These are phyloP conservation scores for Theobroma cacao DNA, from an alignment of 345 rosid genomes.

Conservation along the genomic window DNA sequence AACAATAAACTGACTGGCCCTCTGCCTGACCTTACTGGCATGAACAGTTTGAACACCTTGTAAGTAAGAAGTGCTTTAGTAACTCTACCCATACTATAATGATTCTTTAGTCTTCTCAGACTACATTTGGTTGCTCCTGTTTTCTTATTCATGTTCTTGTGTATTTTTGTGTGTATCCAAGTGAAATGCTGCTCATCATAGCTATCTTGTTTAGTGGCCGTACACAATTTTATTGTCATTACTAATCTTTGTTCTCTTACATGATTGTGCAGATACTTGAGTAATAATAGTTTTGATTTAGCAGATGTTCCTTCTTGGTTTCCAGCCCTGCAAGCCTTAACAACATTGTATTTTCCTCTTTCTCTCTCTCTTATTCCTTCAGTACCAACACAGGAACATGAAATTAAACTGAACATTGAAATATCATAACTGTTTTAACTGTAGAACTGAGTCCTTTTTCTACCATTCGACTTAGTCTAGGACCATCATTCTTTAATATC, in stretches of 20 bases:
- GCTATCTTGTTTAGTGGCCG: background rate
- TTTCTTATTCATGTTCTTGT: background rate
- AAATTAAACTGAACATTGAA: background rate
- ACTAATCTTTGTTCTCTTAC: background rate
- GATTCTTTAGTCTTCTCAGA: background rate
- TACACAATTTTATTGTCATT: background rate
- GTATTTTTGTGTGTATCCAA: background rate
- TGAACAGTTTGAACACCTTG: slow-evolving; percentile 58
- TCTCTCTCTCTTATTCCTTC: background rate
- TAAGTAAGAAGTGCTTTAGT: slow-evolving; percentile 34
- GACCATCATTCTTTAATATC: background rate
- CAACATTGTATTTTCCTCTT: slow-evolving; percentile 63
- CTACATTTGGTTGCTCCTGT: background rate
- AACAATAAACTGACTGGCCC: slow-evolving; percentile 58
- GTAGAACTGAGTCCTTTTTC: background rate
- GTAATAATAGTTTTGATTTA: slow-evolving; percentile 63
- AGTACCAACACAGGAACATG: background rate
- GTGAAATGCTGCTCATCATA: background rate
- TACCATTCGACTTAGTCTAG: background rate
- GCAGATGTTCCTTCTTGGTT: slow-evolving; percentile 64
- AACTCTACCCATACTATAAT: background rate
- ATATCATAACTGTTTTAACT: background rate
- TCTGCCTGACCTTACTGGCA: slow-evolving; percentile 57
- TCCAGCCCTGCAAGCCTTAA: slow-evolving; percentile 37
- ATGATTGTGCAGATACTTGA: slow-evolving; percentile 60